Evolutionary conservation across 192 early-diverging fungal species (phyloP).

Genomic region (Rhizoclosmatium sp.): DNA sequence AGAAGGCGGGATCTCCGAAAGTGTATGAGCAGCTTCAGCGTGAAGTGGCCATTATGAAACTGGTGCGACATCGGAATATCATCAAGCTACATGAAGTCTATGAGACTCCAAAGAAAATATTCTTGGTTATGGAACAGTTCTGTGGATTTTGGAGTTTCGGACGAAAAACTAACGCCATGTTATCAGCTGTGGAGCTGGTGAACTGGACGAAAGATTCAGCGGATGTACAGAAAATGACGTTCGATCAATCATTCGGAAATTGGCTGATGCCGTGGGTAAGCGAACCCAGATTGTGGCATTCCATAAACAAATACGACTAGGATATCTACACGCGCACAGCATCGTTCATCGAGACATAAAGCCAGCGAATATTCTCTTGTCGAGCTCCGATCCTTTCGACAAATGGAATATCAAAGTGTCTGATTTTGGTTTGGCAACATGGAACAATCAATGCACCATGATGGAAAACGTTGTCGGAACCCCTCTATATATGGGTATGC

Average conservation of each 20-base stretch:
- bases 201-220: constrained; percentile 43
- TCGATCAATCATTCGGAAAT: constrained; percentile 28
- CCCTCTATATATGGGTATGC: constrained; percentile 37
- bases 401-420: constrained; percentile 57
- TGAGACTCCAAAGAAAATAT: constrained; percentile 58
- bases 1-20: constrained; percentile 45
- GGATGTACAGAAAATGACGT: constrained; percentile 42
- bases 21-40: constrained; percentile 57
- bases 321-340: constrained; percentile 30
- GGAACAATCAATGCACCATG: constrained; percentile 46
- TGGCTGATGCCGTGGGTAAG: constrained; percentile 40
- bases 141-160: background rate
- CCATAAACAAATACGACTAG: constrained; percentile 14
- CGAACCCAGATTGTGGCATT: background rate
- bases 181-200: constrained; percentile 46
- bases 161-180: background rate
- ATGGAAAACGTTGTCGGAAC: constrained; percentile 57
- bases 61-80: constrained; percentile 53
- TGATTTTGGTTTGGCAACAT: constrained; percentile 60
- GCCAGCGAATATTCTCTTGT: constrained; percentile 78
- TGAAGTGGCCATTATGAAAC: constrained; percentile 62
- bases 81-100: constrained; percentile 55
- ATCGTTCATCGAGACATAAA: constrained; percentile 79
- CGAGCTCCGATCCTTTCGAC: constrained; percentile 45
- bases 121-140: constrained; percentile 63